Percentiles rank a stretch among this genome's conserved stretches.
Conservation (phyloP, 257 asterid genomes). For the Petunia axillaris region DNA sequence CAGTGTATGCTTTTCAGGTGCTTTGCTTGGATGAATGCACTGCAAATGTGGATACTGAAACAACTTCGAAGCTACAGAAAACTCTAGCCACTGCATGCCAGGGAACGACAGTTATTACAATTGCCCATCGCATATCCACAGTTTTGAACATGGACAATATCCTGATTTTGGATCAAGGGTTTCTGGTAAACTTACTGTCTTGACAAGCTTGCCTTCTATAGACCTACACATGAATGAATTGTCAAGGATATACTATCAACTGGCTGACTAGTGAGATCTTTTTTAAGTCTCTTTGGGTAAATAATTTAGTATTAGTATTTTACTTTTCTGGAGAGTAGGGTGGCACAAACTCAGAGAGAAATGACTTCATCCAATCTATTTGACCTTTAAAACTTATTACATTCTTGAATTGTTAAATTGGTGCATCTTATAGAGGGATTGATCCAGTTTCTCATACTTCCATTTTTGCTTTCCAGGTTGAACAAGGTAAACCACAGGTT, state of each 20-base stretch:
- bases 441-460: neutral
- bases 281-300: neutral
- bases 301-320: neutral
- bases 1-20: conserved; percentile 47
- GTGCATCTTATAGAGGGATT: neutral
- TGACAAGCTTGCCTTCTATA: neutral
- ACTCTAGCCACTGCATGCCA: conserved; percentile 62
- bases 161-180: conserved; percentile 78
- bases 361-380: neutral
- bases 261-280: neutral
- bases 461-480: conserved; percentile 39
- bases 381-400: neutral
- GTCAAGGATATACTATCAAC: neutral
- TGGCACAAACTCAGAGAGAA: neutral
- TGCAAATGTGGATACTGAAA: conserved; percentile 80
- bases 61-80: conserved; percentile 78
- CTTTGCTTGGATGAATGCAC: conserved; percentile 94
- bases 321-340: neutral
- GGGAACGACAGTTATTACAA: conserved; percentile 66
- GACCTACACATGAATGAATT: neutral
- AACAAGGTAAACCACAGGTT: conserved; percentile 48
- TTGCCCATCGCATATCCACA: conserved; percentile 93
- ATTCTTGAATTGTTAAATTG: conserved; percentile 2
- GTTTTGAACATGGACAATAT: conserved; percentile 71
- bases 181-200: conserved; percentile 48